These are phyloP conservation scores for Firmiana major DNA, from an alignment of 345 rosid genomes.

Conservation along the genomic window DNA sequence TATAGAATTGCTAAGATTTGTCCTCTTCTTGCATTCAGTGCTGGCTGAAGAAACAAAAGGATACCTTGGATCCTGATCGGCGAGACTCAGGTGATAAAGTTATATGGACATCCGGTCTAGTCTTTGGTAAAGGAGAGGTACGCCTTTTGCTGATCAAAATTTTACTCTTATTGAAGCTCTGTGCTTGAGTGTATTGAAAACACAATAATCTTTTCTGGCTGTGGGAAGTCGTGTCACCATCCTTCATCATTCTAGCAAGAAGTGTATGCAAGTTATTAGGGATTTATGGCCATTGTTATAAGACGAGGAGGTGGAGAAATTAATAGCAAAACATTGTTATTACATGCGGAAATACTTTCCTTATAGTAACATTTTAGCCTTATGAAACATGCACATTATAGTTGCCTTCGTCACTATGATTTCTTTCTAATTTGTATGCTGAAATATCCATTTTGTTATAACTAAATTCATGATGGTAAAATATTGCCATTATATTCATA, in stretches of 20 bases:
- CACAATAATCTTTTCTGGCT: background rate
- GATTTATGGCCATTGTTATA: too few species aligned
- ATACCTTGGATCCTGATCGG: slow-evolving; percentile 61
- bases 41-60: slow-evolving; percentile 98
- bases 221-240: background rate
- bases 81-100: slow-evolving; percentile 55
- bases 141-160: background rate
- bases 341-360: background rate
- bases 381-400: background rate
- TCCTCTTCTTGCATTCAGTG: slow-evolving; percentile 44
- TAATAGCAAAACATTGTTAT: background rate
- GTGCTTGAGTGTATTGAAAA: background rate
- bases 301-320: background rate
- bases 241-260: background rate
- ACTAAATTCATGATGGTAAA: background rate
- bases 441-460: background rate
- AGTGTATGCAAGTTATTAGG: background rate
- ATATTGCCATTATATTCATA: background rate
- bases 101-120: slow-evolving; percentile 91
- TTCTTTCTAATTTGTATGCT: background rate
- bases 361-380: background rate
- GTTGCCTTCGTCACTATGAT: background rate
- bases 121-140: slow-evolving; percentile 94
- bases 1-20: background rate
- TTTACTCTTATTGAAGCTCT: background rate